These are phyloP conservation scores for Kodamaea anthophila DNA, from an alignment of 1,139 yeast genomes.

Conservation along the genomic window DNA sequence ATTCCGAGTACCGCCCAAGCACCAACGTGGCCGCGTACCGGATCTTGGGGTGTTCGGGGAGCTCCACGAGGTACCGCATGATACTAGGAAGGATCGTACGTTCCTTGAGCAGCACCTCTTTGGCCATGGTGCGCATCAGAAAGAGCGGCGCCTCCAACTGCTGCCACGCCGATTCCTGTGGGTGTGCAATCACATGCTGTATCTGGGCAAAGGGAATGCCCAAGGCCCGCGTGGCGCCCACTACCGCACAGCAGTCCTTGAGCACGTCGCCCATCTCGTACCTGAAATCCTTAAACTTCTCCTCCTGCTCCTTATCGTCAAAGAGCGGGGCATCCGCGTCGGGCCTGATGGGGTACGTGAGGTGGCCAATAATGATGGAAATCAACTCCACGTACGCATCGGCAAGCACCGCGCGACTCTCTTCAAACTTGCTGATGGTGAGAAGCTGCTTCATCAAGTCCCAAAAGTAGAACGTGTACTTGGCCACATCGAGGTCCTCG, in stretches of 20 bases:
- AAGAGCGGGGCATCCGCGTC: slow-evolving; percentile 39
- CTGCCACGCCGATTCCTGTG: slow-evolving; percentile 59
- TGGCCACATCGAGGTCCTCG: slow-evolving; percentile 82
- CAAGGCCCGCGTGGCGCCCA: slow-evolving; percentile 70
- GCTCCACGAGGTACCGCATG: slow-evolving; percentile 59
- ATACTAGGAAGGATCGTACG: slow-evolving; percentile 68
- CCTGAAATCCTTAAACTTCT: slow-evolving; percentile 86
- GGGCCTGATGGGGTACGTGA: slow-evolving; percentile 63
- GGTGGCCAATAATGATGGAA: slow-evolving; percentile 60
- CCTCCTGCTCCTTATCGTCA: slow-evolving; percentile 74
- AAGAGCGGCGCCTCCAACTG: slow-evolving; percentile 85
- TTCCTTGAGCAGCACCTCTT: slow-evolving; percentile 71
- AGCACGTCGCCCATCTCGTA: slow-evolving; percentile 96
- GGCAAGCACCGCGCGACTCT: slow-evolving; percentile 49
- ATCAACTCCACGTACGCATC: slow-evolving; percentile 63
- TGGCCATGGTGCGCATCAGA: slow-evolving; percentile 90
- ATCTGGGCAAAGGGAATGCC: slow-evolving; percentile 54
- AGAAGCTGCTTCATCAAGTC: slow-evolving; percentile 71
- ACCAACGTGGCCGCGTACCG: slow-evolving; percentile 91
- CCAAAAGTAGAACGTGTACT: slow-evolving; percentile 92
- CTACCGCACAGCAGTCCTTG: slow-evolving; percentile 88
- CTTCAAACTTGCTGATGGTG: slow-evolving; percentile 54
- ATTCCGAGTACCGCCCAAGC: slow-evolving; percentile 88
- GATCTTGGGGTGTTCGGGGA: slow-evolving; percentile 83
- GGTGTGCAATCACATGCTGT: slow-evolving; percentile 32